Base-by-base conservation (phyloP, 2,329 filamentous ascomycete species). In the Phialemonium atrogriseum region DNA sequence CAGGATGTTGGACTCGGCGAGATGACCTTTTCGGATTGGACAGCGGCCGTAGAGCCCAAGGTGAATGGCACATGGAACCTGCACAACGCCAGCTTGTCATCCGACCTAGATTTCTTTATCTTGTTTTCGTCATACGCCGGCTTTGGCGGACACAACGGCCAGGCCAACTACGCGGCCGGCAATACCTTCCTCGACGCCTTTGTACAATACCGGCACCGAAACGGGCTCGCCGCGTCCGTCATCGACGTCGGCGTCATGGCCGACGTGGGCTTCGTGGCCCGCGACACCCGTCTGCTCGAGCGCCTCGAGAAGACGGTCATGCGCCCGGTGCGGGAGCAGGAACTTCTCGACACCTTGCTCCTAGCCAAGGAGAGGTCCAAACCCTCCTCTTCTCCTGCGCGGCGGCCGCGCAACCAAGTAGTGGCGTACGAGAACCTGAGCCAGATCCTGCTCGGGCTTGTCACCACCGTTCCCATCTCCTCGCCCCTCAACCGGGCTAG, bases 21-120 rank as follows among this genome's bases (percentile, higher is more conserved):
- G 10, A 35, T 35, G 41, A 42, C 20, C 21, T 16, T 12, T 32
- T 30, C 12, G 25, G 18, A 11, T 12, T 11, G 11, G 10, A 16
- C 32, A 5, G 35, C 38, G 4, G 44, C 59, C 1, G 51, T 67
- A 2, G 44, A 50, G 8, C 62, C 65, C 37, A 67, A 68, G 20
- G 52, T 60, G 9, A 24, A 46, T 8, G 56, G 56, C 3, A 54
- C 54, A 5, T 55, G 48, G 49, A 63, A 62, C 32, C 47, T 64
- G 1, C 56, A 65, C 37, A 32, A 50, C 1, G 39, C 46, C 3
- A 42, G 56, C 11, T 33, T 38, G 13, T 30, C 37, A 10, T 24
- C 33, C 16, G 14, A 28, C 6, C 34, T 56, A 2, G 55, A 59
- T 36, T 59, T 58, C 44, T 64, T 58, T 38, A 44, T 58, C 20